Conservation (phyloP, 73 alveolate species). For the Diophrys appendiculata region DNA sequence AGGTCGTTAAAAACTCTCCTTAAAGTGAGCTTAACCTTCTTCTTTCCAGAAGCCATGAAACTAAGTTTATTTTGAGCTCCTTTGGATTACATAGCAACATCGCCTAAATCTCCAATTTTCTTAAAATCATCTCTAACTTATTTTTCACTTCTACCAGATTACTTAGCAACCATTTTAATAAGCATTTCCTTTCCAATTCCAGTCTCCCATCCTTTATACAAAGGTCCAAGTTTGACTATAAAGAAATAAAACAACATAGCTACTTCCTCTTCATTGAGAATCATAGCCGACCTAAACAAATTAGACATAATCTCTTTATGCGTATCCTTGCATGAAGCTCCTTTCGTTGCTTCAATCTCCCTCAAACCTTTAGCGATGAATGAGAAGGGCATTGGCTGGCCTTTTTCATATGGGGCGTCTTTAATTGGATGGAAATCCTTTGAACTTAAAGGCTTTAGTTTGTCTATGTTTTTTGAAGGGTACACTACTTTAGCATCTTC, state of each 20-base stretch:
- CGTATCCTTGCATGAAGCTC: slow-evolving; percentile 81
- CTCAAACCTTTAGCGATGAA: slow-evolving; percentile 68
- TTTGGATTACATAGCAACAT: slow-evolving; percentile 89
- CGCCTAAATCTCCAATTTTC: slow-evolving; percentile 95
- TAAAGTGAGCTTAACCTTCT: slow-evolving; percentile 49
- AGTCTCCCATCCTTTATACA: slow-evolving; percentile 90
- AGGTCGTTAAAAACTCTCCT: slow-evolving; percentile 45
- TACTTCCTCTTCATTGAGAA: slow-evolving; percentile 70
- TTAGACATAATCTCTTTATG: slow-evolving; percentile 81
- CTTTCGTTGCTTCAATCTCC: slow-evolving; percentile 79
- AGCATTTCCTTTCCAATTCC: slow-evolving; percentile 95
- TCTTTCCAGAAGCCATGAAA: slow-evolving; percentile 81
- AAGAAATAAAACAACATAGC: slow-evolving; percentile 84
- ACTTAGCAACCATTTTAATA: slow-evolving; percentile 87
- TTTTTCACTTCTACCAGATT: slow-evolving; percentile 85
- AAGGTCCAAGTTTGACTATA: slow-evolving; percentile 94
- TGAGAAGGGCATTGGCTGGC: slow-evolving; percentile 64
- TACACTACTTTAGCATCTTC: too few species aligned
- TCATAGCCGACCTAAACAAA: slow-evolving; percentile 74
- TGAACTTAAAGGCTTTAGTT: too few species aligned
- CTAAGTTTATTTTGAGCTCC: slow-evolving; percentile 78
- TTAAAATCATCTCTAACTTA: slow-evolving; percentile 81
- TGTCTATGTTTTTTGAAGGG: too few species aligned
- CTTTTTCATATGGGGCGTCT: slow-evolving; percentile 60
- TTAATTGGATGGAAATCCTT: slow-evolving; percentile 58